Evolutionary conservation across 1,284 basidiomycete genomes (phyloP).

Genomic region (Malassezia equina): DNA sequence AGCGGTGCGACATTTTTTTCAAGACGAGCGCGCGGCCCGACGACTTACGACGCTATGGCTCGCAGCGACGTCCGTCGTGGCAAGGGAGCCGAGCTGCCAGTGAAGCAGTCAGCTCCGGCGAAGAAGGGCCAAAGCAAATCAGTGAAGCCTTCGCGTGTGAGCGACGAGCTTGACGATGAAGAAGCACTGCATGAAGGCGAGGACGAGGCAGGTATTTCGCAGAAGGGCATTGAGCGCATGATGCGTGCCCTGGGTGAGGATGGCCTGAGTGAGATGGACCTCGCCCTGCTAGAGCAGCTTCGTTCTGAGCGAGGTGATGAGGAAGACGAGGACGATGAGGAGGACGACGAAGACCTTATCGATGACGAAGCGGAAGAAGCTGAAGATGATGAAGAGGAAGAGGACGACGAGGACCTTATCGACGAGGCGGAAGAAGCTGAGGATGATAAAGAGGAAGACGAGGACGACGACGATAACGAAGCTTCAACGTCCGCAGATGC

Average conservation of each 20-base stretch:
- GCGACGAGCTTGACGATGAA: constrained; percentile 1
- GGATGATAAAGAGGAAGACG: constrained; percentile 16
- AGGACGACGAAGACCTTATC: constrained; percentile 17
- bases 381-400: constrained; percentile 16
- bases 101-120: neutral
- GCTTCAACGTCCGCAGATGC: constrained; percentile 10
- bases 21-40: neutral
- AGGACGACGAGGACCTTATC: constrained; percentile 15
- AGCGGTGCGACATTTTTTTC: neutral
- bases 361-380: constrained; percentile 17
- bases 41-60: neutral
- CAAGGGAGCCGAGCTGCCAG: neutral
- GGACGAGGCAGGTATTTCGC: constrained; percentile 34
- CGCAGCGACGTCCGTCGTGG: neutral
- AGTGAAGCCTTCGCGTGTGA: too few relatives aligned
- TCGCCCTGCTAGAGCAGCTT: constrained; percentile 27
- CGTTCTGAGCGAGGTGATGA: constrained; percentile 22
- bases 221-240: constrained; percentile 36
- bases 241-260: constrained; percentile 42
- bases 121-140: neutral
- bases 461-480: constrained; percentile 14
- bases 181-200: constrained; percentile 33
- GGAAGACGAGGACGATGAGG: constrained; percentile 22
- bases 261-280: constrained; percentile 35
- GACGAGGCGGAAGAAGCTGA: constrained; percentile 24